Evolutionary conservation across 176 grass and related monocot genomes (phyloP), one percentile per base, ranked within the genome.

Genomic region (Tillandsia fasciculata): DNA sequence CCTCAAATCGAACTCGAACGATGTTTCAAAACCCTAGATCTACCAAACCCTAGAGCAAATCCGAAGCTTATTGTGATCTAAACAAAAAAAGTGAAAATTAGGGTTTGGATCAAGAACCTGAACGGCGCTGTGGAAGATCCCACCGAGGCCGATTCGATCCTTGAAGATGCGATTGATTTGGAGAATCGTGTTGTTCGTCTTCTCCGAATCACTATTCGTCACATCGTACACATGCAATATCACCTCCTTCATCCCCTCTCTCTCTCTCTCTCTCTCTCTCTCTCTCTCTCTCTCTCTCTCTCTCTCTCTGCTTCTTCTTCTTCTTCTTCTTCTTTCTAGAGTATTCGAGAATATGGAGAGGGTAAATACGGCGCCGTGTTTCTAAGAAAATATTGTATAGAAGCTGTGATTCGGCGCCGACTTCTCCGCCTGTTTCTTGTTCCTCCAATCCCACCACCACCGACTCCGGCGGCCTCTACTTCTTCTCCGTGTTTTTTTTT

Each of bases 111-210:
- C 26, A 22, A 51, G 42, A 11, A 99, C 94, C 89, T 99, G 90
- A 77, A 99, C 67, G 84, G 94, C 94, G 84, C 89, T 93, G 76
- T 99, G 94, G 85, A 99, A 99, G 94, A 99, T 88, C 75, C 94
- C 94, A 69, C 94, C 94, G 76, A 99, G 87, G 76, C 94, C 89
- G 90, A 99, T 90, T 26, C 94, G 89, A 77, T 99, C 94, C 86
- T 99, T 99, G 69, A 90, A 99, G 87, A 99, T 93, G 77, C 94
- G 94, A 74, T 99, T 99, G 82, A 99, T 93, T 84, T 90, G 87
- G 64, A 99, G 82, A 76, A 93, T 99, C 79, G 94, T 93, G 77
- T 90, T 99, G 84, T 99, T 93, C 22, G 89, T 93, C 77, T 93
- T 99, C 82, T 99, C 89, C 20, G 89, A 93, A 67, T 87, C 89